Base-by-base conservation (phyloP, 768 basidiomycete genomes). In the Inosperma sp. region DNA sequence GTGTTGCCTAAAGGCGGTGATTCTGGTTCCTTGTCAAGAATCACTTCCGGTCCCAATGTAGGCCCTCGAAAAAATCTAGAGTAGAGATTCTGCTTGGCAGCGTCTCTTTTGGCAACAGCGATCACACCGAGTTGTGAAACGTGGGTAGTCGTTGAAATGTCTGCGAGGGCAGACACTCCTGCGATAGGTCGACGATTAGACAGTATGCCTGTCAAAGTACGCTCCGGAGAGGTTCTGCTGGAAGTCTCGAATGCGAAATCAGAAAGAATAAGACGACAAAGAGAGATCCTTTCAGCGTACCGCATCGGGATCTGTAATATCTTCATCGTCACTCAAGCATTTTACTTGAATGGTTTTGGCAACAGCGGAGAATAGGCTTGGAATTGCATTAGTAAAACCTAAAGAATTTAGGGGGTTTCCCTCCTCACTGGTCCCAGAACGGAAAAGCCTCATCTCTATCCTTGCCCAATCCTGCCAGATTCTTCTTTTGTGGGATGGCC, bases 361-460 rank as follows among this genome's bases (percentile, higher is more conserved):
- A 16, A 93, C 91, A 12, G 85, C 83, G 1, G 84, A 71, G 66
- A 89, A 96, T 47, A 95, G 68, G 60, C 90, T 93, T 57, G n/a
- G 16, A 16, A 23, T 16, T 14, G 8, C 21, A 30, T 12, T 39
- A 23, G 37, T n/a, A 7, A 13, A 3, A 39, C n/a, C n/a, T n/a
- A n/a, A n/a, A n/a, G n/a, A n/a, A n/a, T n/a, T n/a, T n/a, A n/a
- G n/a, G n/a, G n/a, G n/a, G n/a, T n/a, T n/a, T n/a, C n/a, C n/a
- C n/a, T n/a, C 78, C 89, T 68, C 59, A 95, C 93, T 96, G 92
- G 65, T 97, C 93, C 93, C 93, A 97, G 78, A 97, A 97, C 44
- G 93, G 93, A 64, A 93, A 93, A 0, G 92, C 91, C 59, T 94
- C 93, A 61, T 95, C 93, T 57, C 93, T 79, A 66, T 97, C 91